Evolutionary conservation across 371 early-diverging fungal species (phyloP).

Genomic region (Mucor irregularis): DNA sequence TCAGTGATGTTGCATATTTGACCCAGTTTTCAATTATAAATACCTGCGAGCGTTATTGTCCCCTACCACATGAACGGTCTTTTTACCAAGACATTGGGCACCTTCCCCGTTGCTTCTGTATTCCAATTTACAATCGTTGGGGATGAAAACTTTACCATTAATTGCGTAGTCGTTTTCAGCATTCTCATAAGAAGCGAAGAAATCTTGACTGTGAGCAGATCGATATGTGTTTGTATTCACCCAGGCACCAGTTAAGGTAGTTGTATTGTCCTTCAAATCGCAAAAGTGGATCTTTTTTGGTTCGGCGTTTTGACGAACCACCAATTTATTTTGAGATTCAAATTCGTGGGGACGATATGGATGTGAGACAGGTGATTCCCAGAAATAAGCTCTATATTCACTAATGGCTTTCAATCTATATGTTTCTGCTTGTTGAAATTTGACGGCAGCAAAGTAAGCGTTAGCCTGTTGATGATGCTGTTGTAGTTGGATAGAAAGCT

Average conservation of each 20-base stretch:
- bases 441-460: slow-evolving; percentile 38
- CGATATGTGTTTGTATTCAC: slow-evolving; percentile 25
- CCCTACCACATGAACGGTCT: slow-evolving; percentile 41
- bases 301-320: slow-evolving; percentile 10
- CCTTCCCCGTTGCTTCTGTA: slow-evolving; percentile 40
- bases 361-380: slow-evolving; percentile 39
- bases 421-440: slow-evolving; percentile 31
- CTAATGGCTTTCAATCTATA: slow-evolving; percentile 28
- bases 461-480: slow-evolving; percentile 34
- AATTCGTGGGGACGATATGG: slow-evolving; percentile 33
- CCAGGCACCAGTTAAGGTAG: slow-evolving; percentile 29
- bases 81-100: slow-evolving; percentile 31
- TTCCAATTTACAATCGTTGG: slow-evolving; percentile 34
- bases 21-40: not conserved
- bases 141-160: slow-evolving; percentile 31
- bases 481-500: slow-evolving; percentile 26
- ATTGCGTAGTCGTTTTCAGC: slow-evolving; percentile 32
- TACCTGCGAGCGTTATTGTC: slow-evolving; percentile 42
- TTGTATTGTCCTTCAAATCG: slow-evolving; percentile 6
- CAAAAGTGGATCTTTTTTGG: slow-evolving; percentile 22
- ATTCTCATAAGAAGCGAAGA: slow-evolving; percentile 39
- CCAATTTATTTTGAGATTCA: slow-evolving; percentile 30
- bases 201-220: slow-evolving; percentile 19
- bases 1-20: not conserved
- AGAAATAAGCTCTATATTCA: slow-evolving; percentile 47